phyloP scores from a whole-genome alignment of 345 rosid genomes.

The Orychophragmus violaceus region DNA sequence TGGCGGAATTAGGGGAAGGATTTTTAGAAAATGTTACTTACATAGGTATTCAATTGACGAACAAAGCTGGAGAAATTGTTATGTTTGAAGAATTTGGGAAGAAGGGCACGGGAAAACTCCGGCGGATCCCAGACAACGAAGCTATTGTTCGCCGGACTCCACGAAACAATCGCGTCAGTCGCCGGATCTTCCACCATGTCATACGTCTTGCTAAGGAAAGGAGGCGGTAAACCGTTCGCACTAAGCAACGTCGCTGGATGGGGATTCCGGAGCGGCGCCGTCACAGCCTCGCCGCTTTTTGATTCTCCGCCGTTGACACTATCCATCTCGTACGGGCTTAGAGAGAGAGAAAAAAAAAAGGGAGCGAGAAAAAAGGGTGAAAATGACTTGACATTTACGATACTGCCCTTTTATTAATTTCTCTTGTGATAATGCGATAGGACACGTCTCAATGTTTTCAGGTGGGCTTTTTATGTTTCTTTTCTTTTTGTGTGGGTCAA shows the following conservation, averaged over 20 bases:
- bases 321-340: slow-evolving; percentile 8
- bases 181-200: slow-evolving; percentile 90
- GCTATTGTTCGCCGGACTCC: slow-evolving; percentile 77
- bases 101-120: slow-evolving; percentile 69
- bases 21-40: slow-evolving; percentile 12
- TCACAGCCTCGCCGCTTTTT: slow-evolving; percentile 22
- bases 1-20: background rate
- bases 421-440: background rate
- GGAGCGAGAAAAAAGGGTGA: background rate
- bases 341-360: background rate
- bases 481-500: background rate
- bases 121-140: slow-evolving; percentile 87
- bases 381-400: background rate
- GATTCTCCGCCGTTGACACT: slow-evolving; percentile 11
- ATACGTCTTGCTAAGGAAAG: slow-evolving; percentile 86
- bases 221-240: slow-evolving; percentile 55
- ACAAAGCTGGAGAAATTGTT: slow-evolving; percentile 92
- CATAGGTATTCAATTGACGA: slow-evolving; percentile 85
- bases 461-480: background rate
- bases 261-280: slow-evolving; percentile 27
- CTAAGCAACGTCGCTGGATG: slow-evolving; percentile 43
- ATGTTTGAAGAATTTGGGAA: slow-evolving; percentile 87
- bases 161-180: slow-evolving; percentile 67
- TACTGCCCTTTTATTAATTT: background rate
- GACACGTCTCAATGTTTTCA: background rate